Base-by-base conservation (phyloP, 2,329 filamentous ascomycete species). In the Scorias spongiosa region DNA sequence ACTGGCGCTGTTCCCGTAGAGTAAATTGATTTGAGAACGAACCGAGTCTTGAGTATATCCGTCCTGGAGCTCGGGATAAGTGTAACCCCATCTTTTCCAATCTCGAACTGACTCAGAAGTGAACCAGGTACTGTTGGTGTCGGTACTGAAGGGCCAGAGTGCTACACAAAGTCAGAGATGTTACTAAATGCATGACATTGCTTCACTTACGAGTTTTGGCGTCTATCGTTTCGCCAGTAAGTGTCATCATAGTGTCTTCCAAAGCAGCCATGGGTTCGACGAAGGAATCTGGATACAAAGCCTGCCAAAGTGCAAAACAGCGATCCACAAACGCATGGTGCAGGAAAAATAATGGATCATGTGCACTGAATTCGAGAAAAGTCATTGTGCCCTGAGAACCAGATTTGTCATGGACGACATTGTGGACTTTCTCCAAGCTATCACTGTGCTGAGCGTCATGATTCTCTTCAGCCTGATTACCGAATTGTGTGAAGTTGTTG, bases 271-370 rank as follows among this genome's bases (percentile, higher is more conserved):
- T 70, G 1, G 78, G 71, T 17, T 69, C 63, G 5, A 86, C 72
- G 64, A 79, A 89, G 26, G 73, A 73, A 15, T 76, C 65, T 0
- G 81, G 81, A 49, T 91, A 74, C 11, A 91, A 61, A 1, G 71
- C 67, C 63, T 91, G 83, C 83, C 83, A 91, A 48, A 93, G 72
- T 29, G 83, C 76, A 49, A 86, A 76, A 26, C 84, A 62, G 2
- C 85, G 75, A 55, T 93, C 85, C 7, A 86, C 73, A 61, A 83
- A 87, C 49, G 51, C 49, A 54, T 89, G 84, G 54, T 89, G 83
- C 8, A 89, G 63, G 63, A 81, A 84, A 62, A 89, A 88, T 10
- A 84, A 65, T 0, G 84, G 84, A 56, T 93, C 85, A 57, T 85
- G 93, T 0, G 81, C 75, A 1, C 84, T 82, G 52, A 81, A 81